Conservation (phyloP, 352 stramenopile species). For the Pilasporangium apinafurcum region DNA sequence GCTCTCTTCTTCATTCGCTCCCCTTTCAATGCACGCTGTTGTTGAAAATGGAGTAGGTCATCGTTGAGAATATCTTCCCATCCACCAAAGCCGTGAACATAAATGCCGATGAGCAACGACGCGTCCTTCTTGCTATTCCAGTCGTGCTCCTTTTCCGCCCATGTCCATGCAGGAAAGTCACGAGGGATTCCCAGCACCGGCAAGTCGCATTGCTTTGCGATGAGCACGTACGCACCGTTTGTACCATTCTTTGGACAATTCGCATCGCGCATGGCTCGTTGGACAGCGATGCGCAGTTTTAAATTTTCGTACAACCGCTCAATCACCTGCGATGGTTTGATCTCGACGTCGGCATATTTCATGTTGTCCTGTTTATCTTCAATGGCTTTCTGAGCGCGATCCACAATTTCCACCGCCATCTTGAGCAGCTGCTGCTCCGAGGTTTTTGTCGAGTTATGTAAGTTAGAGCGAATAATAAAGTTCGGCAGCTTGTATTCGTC, state of each 20-base stretch:
- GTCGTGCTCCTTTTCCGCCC: conserved; percentile 79
- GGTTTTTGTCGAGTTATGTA: conserved; percentile 46
- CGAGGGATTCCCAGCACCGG: conserved; percentile 52
- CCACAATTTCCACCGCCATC: conserved; percentile 59
- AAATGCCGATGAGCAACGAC: conserved; percentile 74
- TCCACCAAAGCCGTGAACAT: conserved; percentile 78
- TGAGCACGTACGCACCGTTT: conserved; percentile 65
- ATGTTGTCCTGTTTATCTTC: conserved; percentile 68
- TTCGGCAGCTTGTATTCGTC: conserved; percentile 75
- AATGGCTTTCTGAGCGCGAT: conserved; percentile 38
- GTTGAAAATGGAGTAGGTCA: conserved; percentile 67
- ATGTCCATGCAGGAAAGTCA: conserved; percentile 65
- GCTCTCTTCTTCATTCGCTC: conserved; percentile 79
- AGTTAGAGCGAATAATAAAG: conserved; percentile 64
- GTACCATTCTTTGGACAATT: conserved; percentile 28
- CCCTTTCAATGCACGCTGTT: conserved; percentile 78
- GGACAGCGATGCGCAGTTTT: conserved; percentile 77
- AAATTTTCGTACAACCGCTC: conserved; percentile 84
- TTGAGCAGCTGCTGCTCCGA: conserved; percentile 43
- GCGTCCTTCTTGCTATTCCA: conserved; percentile 75
- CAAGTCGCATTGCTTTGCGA: conserved; percentile 66
- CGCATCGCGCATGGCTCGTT: conserved; percentile 52
- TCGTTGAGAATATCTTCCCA: conserved; percentile 87
- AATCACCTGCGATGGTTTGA: conserved; percentile 66
- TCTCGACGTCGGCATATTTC: conserved; percentile 73